Conservation (phyloP, 2,329 filamentous ascomycete species). For the Hymenoscyphus linearis region DNA sequence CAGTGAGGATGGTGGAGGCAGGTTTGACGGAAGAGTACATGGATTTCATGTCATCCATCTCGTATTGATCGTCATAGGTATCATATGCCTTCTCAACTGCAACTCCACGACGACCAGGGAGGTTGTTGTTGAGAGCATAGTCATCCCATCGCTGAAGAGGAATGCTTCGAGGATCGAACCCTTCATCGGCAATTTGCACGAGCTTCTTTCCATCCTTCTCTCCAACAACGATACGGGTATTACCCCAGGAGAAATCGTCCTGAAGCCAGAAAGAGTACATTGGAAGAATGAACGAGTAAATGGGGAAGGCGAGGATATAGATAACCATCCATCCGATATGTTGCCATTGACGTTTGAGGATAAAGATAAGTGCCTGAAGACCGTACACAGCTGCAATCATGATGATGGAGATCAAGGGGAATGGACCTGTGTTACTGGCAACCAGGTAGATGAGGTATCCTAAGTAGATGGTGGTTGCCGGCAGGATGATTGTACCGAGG, state of each 20-base stretch:
- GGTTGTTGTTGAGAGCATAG: conserved; percentile 78
- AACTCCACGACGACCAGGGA: conserved; percentile 82
- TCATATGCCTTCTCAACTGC: conserved; percentile 60
- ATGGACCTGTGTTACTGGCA: conserved; percentile 61
- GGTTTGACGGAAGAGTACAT: conserved; percentile 90
- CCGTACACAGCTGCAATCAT: conserved; percentile 92
- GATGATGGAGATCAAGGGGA: conserved; percentile 81
- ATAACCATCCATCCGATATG: conserved; percentile 99
- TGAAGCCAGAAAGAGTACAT: conserved; percentile 99
- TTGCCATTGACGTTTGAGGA: conserved; percentile 96
- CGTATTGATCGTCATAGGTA: conserved; percentile 73
- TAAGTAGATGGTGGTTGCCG: conserved; percentile 81
- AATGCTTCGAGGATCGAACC: conserved; percentile 86
- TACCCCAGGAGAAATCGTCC: conserved; percentile 98
- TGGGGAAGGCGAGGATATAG: conserved; percentile 90
- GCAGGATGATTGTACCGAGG: conserved; percentile 85
- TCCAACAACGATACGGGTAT: conserved; percentile 92
- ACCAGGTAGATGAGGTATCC: conserved; percentile 82
- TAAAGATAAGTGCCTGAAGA: conserved; percentile 92
- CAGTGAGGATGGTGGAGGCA: conserved; percentile 79
- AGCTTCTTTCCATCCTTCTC: conserved; percentile 88
- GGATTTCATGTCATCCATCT: conserved; percentile 98
- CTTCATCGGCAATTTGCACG: conserved; percentile 78
- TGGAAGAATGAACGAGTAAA: conserved; percentile 86
- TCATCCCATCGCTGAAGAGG: conserved; percentile 97